Evolutionary conservation across 257 asterid genomes (phyloP), one percentile per base, ranked within the genome.

Genomic region (Plantago elongata): DNA sequence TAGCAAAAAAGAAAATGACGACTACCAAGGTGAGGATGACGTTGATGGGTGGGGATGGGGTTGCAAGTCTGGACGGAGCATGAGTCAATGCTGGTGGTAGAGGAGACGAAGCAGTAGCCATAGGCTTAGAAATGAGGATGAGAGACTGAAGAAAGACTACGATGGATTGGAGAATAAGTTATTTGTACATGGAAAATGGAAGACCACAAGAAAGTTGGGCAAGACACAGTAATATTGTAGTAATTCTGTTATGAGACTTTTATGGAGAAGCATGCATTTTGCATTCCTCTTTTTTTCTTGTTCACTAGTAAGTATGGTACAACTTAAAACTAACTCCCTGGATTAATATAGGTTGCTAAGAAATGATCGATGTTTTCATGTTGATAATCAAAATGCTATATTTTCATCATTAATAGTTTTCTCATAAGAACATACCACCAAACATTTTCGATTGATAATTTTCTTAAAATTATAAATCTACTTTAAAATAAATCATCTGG

Each of bases 1-100:
- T 84, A 11, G 81, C 54, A 47, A 87, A 89, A 74, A 93, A 85
- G 51, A 84, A 75, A 0, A 83, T 22, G 30, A 93, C 82, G 60
- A 92, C 76, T 60, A 80, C 14, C 45, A 85, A 56, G 1, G 93
- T 83, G 61, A 93, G 82, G 71, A 82, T 60, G 54, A 89, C 70
- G 55, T 87, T 80, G 44, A 93, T 51, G 3, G 94, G 85, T 0
- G 96, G 95, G 14, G 87, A 74, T 1, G 74, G 40, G 5, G 40
- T 3, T 34, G 40, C 5, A 6, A 4, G 4, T 34, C 40, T 17
- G 71, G 78, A 84, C 13, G 64, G 57, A 13, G 57, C 45, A 14
- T 69, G 57, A 9, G 57, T 11, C 2, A 75, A 38, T 2, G 65
- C 38, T 2, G 78, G 60, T 51, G 78, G 78, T 30, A 72, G 63